Evolutionary conservation across 805 yeast genomes (phyloP).

Genomic region (Candida incommunis): DNA sequence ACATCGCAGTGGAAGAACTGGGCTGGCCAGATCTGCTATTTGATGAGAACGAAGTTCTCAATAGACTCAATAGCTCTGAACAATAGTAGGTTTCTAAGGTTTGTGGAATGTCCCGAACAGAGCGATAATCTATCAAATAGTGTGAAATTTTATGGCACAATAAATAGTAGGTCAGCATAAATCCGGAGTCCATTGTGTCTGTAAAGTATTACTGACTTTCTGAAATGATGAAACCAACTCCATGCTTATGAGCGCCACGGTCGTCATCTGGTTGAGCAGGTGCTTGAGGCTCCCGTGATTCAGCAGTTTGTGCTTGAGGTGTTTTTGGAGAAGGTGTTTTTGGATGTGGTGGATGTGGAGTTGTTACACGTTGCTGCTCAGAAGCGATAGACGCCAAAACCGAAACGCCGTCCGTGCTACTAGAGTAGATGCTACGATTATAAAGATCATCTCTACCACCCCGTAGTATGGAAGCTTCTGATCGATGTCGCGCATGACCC

Average conservation of each 20-base stretch:
- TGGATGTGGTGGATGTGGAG: not conserved
- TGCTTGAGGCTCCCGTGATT: not conserved
- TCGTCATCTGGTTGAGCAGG: not conserved
- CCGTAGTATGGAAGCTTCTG: not conserved
- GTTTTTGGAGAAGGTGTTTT: not conserved
- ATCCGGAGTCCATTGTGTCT: too few species aligned
- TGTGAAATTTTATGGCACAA: too few species aligned
- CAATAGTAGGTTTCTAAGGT: not conserved
- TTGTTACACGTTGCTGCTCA: not conserved
- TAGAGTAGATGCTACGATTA: not conserved
- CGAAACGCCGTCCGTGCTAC: not conserved
- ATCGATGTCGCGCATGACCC: not conserved
- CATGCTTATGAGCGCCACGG: not conserved
- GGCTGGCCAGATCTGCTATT: constrained; percentile 14
- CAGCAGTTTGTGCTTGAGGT: not conserved
- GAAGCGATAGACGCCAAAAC: not conserved
- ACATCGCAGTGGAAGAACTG: constrained; percentile 9
- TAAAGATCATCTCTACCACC: not conserved
- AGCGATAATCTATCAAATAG: too few species aligned
- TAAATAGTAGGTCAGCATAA: too few species aligned
- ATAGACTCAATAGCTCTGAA: not conserved
- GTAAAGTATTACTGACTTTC: not conserved
- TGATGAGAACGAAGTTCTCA: constrained; percentile 9
- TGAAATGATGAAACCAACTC: not conserved
- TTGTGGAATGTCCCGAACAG: not conserved